Percentiles rank a stretch among this genome's conserved stretches.
These are phyloP conservation scores for Strobilomyces echinocephalus DNA, from an alignment of 768 basidiomycete species.

Conservation along the genomic window DNA sequence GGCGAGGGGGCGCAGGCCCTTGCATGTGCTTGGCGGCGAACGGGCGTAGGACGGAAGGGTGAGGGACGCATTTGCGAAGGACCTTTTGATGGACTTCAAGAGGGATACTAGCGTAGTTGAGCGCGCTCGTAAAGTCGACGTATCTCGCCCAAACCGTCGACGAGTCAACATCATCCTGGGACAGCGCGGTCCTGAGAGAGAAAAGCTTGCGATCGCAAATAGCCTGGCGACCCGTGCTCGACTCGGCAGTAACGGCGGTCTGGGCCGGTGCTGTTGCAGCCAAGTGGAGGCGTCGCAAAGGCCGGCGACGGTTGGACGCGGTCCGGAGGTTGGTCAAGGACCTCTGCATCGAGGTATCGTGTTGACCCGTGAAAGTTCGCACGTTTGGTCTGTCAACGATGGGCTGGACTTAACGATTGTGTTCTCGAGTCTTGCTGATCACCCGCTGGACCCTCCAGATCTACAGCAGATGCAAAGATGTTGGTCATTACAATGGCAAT, in stretches of 20 bases:
- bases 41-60: slow-evolving; percentile 41
- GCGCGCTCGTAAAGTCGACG: slow-evolving; percentile 46
- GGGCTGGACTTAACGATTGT: neutral
- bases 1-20: slow-evolving; percentile 32
- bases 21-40: slow-evolving; percentile 40
- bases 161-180: slow-evolving; percentile 33
- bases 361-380: too few species aligned
- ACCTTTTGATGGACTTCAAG: slow-evolving; percentile 65
- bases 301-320: too few species aligned
- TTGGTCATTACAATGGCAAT: slow-evolving; percentile 62
- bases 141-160: slow-evolving; percentile 65
- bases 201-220: slow-evolving; percentile 24
- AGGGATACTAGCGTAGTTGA: slow-evolving; percentile 50
- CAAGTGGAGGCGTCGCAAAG: too few species aligned
- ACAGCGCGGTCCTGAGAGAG: slow-evolving; percentile 28
- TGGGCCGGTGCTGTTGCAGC: too few species aligned
- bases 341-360: too few species aligned
- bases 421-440: neutral
- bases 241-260: neutral
- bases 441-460: slow-evolving; percentile 32
- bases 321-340: too few species aligned
- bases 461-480: slow-evolving; percentile 71
- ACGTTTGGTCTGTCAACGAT: too few species aligned
- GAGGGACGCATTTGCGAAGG: slow-evolving; percentile 59
- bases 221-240: slow-evolving; percentile 4